Conservation (phyloP, 352 stramenopile genomes). For the Stramenopiles sp. region DNA sequence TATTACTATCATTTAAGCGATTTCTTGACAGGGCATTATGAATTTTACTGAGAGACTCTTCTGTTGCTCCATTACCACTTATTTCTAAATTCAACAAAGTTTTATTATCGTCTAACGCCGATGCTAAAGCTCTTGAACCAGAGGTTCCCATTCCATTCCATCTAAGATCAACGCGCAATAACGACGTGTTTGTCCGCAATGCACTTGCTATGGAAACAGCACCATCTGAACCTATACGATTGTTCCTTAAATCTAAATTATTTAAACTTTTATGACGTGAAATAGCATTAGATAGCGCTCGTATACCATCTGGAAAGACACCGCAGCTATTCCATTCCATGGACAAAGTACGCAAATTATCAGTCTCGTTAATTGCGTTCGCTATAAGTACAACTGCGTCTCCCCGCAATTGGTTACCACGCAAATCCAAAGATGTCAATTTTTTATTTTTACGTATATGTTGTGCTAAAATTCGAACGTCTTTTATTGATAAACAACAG, state of each 20-base stretch:
- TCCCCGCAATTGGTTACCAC: not conserved
- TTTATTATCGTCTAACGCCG: constrained; percentile 42
- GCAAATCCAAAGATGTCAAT: not conserved
- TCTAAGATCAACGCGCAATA: constrained; percentile 44
- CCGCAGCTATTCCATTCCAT: constrained; percentile 59
- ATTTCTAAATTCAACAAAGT: constrained; percentile 37
- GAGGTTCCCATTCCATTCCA: constrained; percentile 53
- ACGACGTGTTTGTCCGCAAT: constrained; percentile 34
- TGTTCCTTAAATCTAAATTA: constrained; percentile 50
- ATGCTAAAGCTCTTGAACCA: constrained; percentile 39
- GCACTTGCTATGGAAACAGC: constrained; percentile 35
- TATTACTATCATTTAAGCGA: not conserved
- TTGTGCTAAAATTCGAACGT: not conserved
- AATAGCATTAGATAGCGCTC: constrained; percentile 34
- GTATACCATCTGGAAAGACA: constrained; percentile 41
- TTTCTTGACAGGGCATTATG: not conserved
- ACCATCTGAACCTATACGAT: constrained; percentile 46
- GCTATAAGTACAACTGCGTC: not conserved
- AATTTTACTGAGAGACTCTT: not conserved
- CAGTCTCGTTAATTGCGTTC: not conserved
- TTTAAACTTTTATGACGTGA: constrained; percentile 39
- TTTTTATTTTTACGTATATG: not conserved
- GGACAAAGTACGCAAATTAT: not conserved
- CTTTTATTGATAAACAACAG: not conserved
- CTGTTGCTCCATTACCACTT: constrained; percentile 29